Evolutionary conservation across 2,329 filamentous ascomycete species (phyloP).

Genomic region (Penicillium aurantiogriseum): DNA sequence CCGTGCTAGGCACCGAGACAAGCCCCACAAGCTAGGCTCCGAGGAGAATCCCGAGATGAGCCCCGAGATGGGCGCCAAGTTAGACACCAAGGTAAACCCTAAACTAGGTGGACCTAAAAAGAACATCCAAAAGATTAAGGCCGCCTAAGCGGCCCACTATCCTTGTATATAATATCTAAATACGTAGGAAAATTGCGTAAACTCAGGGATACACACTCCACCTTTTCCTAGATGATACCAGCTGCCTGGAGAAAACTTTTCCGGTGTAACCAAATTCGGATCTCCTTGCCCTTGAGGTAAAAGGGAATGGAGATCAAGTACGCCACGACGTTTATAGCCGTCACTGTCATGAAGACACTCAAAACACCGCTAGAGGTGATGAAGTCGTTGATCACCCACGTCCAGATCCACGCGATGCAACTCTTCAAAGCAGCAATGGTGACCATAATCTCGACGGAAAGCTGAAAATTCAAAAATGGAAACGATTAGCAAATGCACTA

Average conservation of each 20-base stretch:
- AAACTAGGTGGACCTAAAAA: too few relatives aligned
- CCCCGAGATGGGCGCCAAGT: too few relatives aligned
- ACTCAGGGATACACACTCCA: neutral
- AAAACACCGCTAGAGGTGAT: constrained; percentile 8
- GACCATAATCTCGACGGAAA: constrained; percentile 31
- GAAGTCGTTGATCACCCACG: constrained; percentile 22
- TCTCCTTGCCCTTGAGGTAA: constrained; percentile 8
- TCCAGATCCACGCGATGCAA: constrained; percentile 31
- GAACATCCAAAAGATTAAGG: too few relatives aligned
- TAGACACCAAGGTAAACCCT: too few relatives aligned
- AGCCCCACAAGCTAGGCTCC: too few relatives aligned
- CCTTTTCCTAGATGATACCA: neutral
- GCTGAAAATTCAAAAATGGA: neutral
- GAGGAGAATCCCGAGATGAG: too few relatives aligned
- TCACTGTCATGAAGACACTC: constrained; percentile 17
- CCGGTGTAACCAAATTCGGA: constrained; percentile 8
- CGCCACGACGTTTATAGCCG: constrained; percentile 15
- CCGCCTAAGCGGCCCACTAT: too few relatives aligned
- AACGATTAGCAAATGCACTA: neutral
- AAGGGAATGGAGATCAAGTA: constrained; percentile 11
- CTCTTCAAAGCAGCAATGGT: constrained; percentile 29
- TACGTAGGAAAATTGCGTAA: neutral
- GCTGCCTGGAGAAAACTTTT: constrained; percentile 4
- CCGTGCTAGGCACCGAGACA: too few relatives aligned
- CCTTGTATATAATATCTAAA: neutral